Evolutionary conservation across 805 yeast genomes (phyloP).

Genomic region (Lipomyces yamanashiensis): DNA sequence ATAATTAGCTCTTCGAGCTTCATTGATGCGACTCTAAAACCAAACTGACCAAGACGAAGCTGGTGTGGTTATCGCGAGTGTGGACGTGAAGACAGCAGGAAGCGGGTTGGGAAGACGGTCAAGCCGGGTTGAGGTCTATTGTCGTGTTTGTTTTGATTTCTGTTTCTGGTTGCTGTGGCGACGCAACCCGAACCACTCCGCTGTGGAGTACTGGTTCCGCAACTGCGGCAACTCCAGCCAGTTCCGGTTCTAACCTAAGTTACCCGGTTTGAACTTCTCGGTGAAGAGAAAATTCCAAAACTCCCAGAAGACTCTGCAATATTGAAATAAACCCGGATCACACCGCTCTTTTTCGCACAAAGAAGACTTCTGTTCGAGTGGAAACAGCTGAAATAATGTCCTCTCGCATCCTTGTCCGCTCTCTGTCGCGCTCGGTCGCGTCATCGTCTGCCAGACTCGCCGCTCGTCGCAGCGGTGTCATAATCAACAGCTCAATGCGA

Average conservation of each 20-base stretch:
- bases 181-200: too few relatives aligned
- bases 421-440: slow-evolving; percentile 8
- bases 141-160: too few relatives aligned
- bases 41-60: too few relatives aligned
- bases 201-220: too few relatives aligned
- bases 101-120: too few relatives aligned
- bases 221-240: too few relatives aligned
- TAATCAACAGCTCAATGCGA: slow-evolving; percentile 1
- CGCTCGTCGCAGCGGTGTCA: slow-evolving; percentile 3
- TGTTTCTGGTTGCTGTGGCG: too few relatives aligned
- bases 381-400: slow-evolving; percentile 11
- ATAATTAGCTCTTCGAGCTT: slow-evolving; percentile 93
- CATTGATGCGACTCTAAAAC: slow-evolving; percentile 51
- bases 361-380: background rate
- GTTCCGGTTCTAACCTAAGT: background rate
- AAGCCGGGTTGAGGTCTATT: too few relatives aligned
- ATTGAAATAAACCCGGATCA: background rate
- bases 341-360: background rate
- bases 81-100: too few relatives aligned
- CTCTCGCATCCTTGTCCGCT: slow-evolving; percentile 18
- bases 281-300: background rate
- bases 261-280: background rate
- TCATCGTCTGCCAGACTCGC: background rate
- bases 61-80: too few relatives aligned
- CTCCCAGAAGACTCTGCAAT: background rate